Percentiles rank a stretch among this genome's conserved stretches.
phyloP scores from a whole-genome alignment of 768 basidiomycete species.

The Mycena belliarum region DNA sequence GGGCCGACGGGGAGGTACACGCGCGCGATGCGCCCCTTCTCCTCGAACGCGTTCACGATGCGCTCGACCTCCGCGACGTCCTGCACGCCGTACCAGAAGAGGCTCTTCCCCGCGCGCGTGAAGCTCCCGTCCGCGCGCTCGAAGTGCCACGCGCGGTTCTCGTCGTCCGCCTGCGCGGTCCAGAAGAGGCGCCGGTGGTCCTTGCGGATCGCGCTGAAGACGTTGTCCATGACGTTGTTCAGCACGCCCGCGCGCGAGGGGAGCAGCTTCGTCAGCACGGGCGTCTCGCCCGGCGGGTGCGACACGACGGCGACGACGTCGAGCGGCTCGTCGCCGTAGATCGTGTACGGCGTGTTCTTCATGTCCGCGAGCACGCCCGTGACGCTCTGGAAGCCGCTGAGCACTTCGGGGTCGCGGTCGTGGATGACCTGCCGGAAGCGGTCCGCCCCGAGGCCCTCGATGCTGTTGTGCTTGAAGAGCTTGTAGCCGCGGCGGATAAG shows the following conservation, averaged over 20 bases:
- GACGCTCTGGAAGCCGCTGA: slow-evolving; percentile 79
- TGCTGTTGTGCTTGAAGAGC: slow-evolving; percentile 83
- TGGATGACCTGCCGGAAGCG: slow-evolving; percentile 93
- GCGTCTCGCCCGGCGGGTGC: slow-evolving; percentile 84
- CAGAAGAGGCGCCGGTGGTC: slow-evolving; percentile 94
- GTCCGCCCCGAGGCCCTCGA: slow-evolving; percentile 88
- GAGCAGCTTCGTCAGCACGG: slow-evolving; percentile 92
- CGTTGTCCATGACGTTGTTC: slow-evolving; percentile 95
- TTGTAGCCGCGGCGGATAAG: slow-evolving; percentile 98
- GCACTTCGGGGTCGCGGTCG: slow-evolving; percentile 93
- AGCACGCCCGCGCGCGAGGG: slow-evolving; percentile 85
- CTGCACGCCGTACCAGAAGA: slow-evolving; percentile 98
- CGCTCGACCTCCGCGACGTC: slow-evolving; percentile 91
- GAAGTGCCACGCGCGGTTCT: slow-evolving; percentile 98
- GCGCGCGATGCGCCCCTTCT: slow-evolving; percentile 81
- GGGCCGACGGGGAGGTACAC: slow-evolving; percentile 89
- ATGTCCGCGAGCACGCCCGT: slow-evolving; percentile 84
- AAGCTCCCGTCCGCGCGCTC: slow-evolving; percentile 98
- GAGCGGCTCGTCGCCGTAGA: slow-evolving; percentile 98
- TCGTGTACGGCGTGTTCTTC: slow-evolving; percentile 82
- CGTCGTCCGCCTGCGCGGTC: slow-evolving; percentile 96
- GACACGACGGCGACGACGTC: slow-evolving; percentile 94
- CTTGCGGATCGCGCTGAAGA: slow-evolving; percentile 94
- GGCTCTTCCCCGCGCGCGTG: slow-evolving; percentile 86
- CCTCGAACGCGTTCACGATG: slow-evolving; percentile 73